Conservation (phyloP, 2,329 filamentous ascomycete species). For the Scytalidium lignicola region DNA sequence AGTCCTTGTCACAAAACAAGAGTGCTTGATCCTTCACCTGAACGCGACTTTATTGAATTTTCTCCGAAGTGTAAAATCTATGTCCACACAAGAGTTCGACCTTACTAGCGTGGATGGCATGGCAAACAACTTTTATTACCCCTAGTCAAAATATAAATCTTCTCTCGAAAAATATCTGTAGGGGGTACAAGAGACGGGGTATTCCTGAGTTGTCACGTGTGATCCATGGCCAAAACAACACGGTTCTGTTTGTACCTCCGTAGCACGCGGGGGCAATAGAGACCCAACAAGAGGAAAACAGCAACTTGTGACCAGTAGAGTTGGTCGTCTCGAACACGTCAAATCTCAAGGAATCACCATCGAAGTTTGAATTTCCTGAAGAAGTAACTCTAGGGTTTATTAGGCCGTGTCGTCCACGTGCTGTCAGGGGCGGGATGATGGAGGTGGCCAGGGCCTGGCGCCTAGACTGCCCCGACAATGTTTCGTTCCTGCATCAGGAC, state of each 20-base stretch:
- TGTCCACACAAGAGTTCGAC: constrained; percentile 51
- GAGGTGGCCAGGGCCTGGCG: not conserved
- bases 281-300: no score
- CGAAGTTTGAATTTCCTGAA: not conserved
- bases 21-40: constrained; percentile 43
- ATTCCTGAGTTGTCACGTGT: not conserved
- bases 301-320: no score
- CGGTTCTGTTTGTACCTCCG: no score
- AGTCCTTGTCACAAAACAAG: not conserved
- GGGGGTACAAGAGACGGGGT: not conserved
- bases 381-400: not conserved
- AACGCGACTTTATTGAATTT: constrained; percentile 73
- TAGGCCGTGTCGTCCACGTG: not conserved
- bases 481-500: not conserved
- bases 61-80: constrained; percentile 68
- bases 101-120: constrained; percentile 33
- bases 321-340: not conserved
- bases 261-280: no score
- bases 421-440: not conserved
- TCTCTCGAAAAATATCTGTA: not conserved
- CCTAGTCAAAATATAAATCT: not conserved
- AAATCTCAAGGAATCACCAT: not conserved
- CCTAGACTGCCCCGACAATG: not conserved
- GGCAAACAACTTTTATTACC: not conserved
- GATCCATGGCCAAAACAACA: not conserved